phyloP scores from a whole-genome alignment of 176 grass and related monocot genomes.

The Eragrostis nindensis region DNA sequence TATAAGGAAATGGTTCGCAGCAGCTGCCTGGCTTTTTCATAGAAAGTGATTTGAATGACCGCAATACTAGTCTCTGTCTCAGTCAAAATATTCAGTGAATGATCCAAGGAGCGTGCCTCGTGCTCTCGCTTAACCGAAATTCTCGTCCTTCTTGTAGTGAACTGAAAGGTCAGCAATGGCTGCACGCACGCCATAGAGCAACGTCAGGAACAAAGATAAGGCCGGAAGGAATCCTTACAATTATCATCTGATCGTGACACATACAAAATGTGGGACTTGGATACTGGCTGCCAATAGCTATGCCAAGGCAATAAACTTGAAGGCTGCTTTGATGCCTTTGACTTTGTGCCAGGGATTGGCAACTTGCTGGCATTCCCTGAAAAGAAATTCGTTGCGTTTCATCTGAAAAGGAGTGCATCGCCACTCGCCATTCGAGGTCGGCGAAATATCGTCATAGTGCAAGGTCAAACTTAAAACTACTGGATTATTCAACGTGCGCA shows the following conservation, averaged over 20 bases:
- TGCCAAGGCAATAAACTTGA: slow-evolving; percentile 10
- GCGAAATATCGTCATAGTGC: neutral
- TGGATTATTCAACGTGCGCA: neutral
- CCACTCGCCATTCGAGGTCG: neutral
- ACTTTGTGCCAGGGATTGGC: slow-evolving; percentile 17
- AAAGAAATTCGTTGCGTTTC: neutral
- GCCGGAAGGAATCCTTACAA: slow-evolving; percentile 25
- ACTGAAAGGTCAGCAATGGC: slow-evolving; percentile 56
- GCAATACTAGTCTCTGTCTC: neutral
- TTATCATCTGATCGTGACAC: slow-evolving; percentile 42
- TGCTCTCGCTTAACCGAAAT: slow-evolving; percentile 3
- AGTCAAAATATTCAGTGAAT: slow-evolving; percentile 21
- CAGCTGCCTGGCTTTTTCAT: neutral
- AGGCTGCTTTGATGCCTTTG: slow-evolving; percentile 35
- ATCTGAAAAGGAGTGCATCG: neutral
- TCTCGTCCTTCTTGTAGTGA: neutral
- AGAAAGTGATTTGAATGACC: neutral
- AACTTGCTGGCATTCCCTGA: slow-evolving; percentile 11
- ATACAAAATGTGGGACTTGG: slow-evolving; percentile 27
- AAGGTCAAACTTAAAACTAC: slow-evolving; percentile 3
- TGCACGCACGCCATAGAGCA: slow-evolving; percentile 44
- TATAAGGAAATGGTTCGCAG: neutral
- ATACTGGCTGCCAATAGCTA: slow-evolving; percentile 30
- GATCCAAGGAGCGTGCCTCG: neutral
- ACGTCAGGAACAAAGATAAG: slow-evolving; percentile 57